Base-by-base conservation (phyloP, 306 rosid genomes). In the Calophaca sinica region DNA sequence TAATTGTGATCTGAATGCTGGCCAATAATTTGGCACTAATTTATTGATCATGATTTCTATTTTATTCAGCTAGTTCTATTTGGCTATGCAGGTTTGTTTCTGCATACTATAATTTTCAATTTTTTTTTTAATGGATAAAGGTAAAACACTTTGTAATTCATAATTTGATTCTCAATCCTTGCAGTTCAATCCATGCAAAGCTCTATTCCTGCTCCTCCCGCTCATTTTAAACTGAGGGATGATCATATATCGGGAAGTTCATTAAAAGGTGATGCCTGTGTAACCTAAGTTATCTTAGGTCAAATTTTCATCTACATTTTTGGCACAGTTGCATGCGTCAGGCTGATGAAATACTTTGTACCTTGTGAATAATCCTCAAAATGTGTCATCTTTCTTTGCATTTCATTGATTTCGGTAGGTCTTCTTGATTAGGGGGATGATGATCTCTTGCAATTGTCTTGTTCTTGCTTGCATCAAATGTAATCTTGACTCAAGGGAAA, bases 231-330 rank as follows among this genome's bases (percentile, higher is more conserved):
- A 80, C 85, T 86, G 69, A 90, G 96, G 83, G 99, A 96, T 73
- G 98, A 92, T 79, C 93, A 90, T 77, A 68, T 92, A 81, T 90
- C 99, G 2, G 99, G 96, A 87, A 96, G 98, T 85, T 90, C 99
- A 6, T 83, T 96, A 74, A 96, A 90, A 92, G 99, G 99, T 92
- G 68, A 80, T 65, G 72, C 75, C 55, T 20, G 28, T 57, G 39
- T 50, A 72, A 35, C 48, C 51, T 72, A 62, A 45, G 59, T 45
- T 52, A 13, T 67, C 42, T 46, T 74, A 8, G 46, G 53, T 71
- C 57, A 59, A 55, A 29, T 31, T 68, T 9, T 73, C 14, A 12
- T 64, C 10, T 42, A 20, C 61, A 74, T 42, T 71, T 51, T 62
- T 41, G 75, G 28, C 26, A 46, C 70, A 38, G 36, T 35, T 73